phyloP scores from a whole-genome alignment of 169 alveolate genomes.

The Cryptosporidium parvum region DNA sequence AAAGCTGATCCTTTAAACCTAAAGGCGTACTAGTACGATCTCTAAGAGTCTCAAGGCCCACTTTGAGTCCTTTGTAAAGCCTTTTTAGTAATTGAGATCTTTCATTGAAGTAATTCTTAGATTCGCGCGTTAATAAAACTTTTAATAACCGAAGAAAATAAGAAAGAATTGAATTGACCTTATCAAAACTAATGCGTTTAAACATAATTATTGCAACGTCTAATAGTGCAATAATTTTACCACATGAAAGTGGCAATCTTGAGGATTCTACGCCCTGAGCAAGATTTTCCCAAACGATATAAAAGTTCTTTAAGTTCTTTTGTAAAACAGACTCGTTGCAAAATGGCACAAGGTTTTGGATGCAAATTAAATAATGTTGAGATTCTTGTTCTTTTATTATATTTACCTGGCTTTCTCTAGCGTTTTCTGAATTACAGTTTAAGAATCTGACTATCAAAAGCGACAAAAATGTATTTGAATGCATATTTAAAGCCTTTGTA shows the following conservation, averaged over 20 bases:
- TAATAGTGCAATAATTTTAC: constrained; percentile 53
- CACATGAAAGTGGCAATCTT: constrained; percentile 20
- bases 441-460: constrained; percentile 48
- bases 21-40: neutral
- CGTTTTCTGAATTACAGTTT: constrained; percentile 9
- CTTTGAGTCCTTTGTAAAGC: constrained; percentile 42
- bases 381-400: constrained; percentile 29
- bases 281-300: constrained; percentile 50
- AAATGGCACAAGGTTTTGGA: constrained; percentile 59
- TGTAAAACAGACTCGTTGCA: constrained; percentile 29
- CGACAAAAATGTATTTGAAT: constrained; percentile 35
- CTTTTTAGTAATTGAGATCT: constrained; percentile 24
- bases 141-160: constrained; percentile 15
- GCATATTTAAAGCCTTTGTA: neutral
- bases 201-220: constrained; percentile 66
- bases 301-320: constrained; percentile 20
- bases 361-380: constrained; percentile 49
- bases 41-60: constrained; percentile 23
- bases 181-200: constrained; percentile 18
- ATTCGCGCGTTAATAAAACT: neutral
- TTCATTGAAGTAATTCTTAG: neutral
- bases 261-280: constrained; percentile 49
- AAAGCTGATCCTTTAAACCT: neutral
- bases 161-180: constrained; percentile 4
- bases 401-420: neutral